Percentiles rank a stretch among this genome's conserved stretches.
Conservation (phyloP, 2,329 filamentous ascomycete genomes). For the Scedosporium minutisporum region DNA sequence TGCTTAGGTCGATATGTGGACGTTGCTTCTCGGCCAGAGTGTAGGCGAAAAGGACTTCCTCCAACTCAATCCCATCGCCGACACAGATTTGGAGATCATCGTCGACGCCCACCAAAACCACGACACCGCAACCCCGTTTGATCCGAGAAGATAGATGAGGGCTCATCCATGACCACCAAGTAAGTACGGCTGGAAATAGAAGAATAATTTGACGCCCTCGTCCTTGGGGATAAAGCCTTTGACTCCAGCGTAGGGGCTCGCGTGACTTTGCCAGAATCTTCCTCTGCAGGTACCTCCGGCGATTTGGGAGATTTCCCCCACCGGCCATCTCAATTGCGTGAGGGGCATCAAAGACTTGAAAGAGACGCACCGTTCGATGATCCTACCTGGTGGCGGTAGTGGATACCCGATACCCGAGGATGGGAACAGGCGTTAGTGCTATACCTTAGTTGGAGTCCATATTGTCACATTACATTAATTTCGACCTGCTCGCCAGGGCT, state of each 20-base stretch:
- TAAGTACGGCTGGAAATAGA: not conserved
- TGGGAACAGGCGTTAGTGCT: not conserved
- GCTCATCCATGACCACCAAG: not conserved
- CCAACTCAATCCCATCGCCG: not conserved
- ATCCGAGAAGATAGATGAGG: not conserved
- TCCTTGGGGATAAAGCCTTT: not conserved
- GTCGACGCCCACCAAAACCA: not conserved
- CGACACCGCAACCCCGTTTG: not conserved
- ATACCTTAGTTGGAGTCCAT: no score
- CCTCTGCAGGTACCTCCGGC: not conserved
- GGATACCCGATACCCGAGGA: not conserved
- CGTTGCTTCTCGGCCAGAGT: not conserved
- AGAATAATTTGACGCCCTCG: not conserved
- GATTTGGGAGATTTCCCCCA: not conserved
- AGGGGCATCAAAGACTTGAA: not conserved
- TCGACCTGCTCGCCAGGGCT: conserved; percentile 8
- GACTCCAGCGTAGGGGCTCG: not conserved
- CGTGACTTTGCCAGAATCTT: not conserved
- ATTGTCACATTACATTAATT: not conserved
- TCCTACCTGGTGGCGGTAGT: not conserved
- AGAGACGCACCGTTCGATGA: not conserved
- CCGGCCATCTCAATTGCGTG: not conserved
- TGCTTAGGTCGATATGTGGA: not conserved
- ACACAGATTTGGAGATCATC: not conserved
- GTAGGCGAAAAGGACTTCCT: not conserved